Evolutionary conservation across 208 protist species (phyloP).

Genomic region (Leishmania turanica): DNA sequence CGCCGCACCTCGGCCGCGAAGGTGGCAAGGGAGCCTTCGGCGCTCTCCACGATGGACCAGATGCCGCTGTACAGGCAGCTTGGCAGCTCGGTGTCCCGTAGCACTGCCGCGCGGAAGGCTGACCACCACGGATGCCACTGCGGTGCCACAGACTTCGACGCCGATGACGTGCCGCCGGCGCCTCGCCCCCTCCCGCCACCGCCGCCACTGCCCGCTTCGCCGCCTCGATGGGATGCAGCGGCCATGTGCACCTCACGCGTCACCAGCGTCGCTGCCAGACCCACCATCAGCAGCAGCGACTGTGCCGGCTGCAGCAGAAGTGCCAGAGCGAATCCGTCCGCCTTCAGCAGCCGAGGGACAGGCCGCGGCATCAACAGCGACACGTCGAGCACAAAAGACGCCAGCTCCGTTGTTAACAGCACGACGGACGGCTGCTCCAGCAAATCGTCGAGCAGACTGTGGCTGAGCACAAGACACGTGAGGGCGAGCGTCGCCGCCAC

Average conservation of each 20-base stretch:
- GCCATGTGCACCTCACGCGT: conserved; percentile 35
- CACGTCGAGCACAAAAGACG: conserved; percentile 49
- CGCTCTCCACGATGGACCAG: conserved; percentile 43
- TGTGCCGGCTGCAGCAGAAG: conserved; percentile 45
- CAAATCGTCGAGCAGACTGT: conserved; percentile 37
- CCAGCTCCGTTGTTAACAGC: conserved; percentile 48
- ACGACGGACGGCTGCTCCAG: conserved; percentile 29
- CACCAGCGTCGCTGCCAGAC: conserved; percentile 49
- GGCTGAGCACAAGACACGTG: conserved; percentile 36
- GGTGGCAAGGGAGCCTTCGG: conserved; percentile 27
- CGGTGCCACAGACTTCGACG: too few relatives aligned
- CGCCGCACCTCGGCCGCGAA: conserved; percentile 8
- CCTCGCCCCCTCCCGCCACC: background rate
- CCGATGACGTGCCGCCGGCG: background rate
- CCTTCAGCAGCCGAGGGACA: conserved; percentile 39
- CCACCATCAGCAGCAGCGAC: conserved; percentile 55
- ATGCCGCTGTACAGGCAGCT: conserved; percentile 40
- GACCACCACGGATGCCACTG: conserved; percentile 52
- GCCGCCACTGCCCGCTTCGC: background rate
- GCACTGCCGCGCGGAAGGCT: conserved; percentile 42
- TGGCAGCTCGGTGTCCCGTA: conserved; percentile 49
- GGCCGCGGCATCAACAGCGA: conserved; percentile 39
- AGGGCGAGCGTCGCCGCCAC: conserved; percentile 44
- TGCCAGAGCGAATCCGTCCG: conserved; percentile 40
- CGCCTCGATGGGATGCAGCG: background rate